Conservation (phyloP, 176 grass and related monocot genomes). For the Carex kokanica region DNA sequence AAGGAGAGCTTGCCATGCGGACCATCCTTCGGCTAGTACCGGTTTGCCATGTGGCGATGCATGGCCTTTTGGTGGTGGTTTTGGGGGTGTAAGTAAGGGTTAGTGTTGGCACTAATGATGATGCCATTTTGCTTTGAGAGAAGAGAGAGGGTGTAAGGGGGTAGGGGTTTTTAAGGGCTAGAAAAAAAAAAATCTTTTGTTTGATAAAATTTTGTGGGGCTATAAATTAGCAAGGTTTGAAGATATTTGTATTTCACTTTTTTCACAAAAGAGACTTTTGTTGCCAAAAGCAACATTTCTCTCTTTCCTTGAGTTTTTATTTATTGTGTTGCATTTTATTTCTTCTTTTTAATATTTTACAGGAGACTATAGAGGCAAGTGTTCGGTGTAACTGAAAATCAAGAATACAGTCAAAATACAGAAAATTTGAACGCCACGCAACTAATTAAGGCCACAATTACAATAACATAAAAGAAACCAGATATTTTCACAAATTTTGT, state of each 20-base stretch:
- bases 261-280: not conserved
- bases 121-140: conserved; percentile 40
- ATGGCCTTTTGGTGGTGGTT: conserved; percentile 19
- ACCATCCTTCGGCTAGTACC: conserved; percentile 15
- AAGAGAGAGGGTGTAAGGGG: not conserved
- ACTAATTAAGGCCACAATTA: not conserved
- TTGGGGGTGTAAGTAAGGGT: conserved; percentile 35
- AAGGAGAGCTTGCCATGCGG: conserved; percentile 40
- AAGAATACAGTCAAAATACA: not conserved
- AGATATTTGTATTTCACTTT: not conserved
- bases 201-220: not conserved
- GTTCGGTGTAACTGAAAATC: not conserved
- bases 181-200: not conserved
- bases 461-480: not conserved
- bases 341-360: not conserved
- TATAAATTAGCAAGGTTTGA: conserved; percentile 1
- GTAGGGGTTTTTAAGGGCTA: not conserved
- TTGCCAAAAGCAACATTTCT: not conserved
- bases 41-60: conserved; percentile 23
- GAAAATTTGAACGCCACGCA: not conserved
- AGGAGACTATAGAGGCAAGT: not conserved
- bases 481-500: conserved; percentile 10
- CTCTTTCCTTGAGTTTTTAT: not conserved
- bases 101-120: conserved; percentile 35
- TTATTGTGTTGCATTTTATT: not conserved